Conservation (phyloP, 306 rosid genomes). For the Trifolium dubium region DNA sequence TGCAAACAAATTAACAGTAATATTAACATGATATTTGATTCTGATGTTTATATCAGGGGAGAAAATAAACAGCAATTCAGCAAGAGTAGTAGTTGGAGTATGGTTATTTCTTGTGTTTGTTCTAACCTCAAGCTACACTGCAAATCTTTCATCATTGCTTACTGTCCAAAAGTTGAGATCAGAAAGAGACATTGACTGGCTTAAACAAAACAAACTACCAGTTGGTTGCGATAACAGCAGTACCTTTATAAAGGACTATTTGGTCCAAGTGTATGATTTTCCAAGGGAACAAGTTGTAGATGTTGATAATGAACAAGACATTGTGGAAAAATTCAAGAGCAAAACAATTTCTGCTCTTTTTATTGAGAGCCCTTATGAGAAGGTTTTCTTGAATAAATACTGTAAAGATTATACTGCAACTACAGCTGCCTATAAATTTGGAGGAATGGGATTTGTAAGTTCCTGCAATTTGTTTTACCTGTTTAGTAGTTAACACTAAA, state of each 20-base stretch:
- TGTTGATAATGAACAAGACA: slow-evolving; percentile 38
- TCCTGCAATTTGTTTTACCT: slow-evolving; percentile 4
- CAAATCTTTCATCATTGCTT: slow-evolving; percentile 69
- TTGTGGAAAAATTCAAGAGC: slow-evolving; percentile 31
- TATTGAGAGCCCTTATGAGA: slow-evolving; percentile 62
- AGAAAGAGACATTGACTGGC: slow-evolving; percentile 50
- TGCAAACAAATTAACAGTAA: slow-evolving; percentile 6
- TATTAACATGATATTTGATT: neutral
- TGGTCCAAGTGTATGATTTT: slow-evolving; percentile 37
- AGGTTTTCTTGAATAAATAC: slow-evolving; percentile 56
- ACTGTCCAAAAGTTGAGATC: slow-evolving; percentile 46
- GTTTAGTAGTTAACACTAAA: neutral
- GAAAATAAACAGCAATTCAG: slow-evolving; percentile 51
- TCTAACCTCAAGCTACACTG: slow-evolving; percentile 72
- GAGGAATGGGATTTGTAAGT: slow-evolving; percentile 79
- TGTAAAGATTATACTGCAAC: slow-evolving; percentile 50
- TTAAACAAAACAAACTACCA: slow-evolving; percentile 47
- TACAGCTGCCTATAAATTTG: slow-evolving; percentile 48
- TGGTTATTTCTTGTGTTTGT: slow-evolving; percentile 66
- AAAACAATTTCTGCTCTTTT: slow-evolving; percentile 54
- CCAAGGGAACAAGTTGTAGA: slow-evolving; percentile 7
- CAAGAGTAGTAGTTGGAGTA: slow-evolving; percentile 49
- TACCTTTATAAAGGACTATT: slow-evolving; percentile 43
- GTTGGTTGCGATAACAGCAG: slow-evolving; percentile 54
- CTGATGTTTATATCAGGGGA: slow-evolving; percentile 49